Evolutionary conservation across 1,284 basidiomycete genomes (phyloP).

Genomic region (Agroathelia rolfsii): DNA sequence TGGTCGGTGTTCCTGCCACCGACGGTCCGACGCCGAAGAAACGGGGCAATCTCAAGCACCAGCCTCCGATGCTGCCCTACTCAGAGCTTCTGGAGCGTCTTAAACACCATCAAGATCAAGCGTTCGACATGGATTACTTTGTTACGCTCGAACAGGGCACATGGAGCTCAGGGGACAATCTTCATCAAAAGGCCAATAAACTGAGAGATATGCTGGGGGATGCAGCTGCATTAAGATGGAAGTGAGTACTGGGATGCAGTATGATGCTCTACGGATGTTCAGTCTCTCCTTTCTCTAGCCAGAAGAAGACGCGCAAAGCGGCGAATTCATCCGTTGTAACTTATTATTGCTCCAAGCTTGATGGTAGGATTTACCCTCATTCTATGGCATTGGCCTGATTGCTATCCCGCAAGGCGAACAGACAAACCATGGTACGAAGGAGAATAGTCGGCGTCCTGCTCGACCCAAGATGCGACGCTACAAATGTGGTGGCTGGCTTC

Average conservation of each 20-base stretch:
- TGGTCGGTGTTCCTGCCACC: neutral
- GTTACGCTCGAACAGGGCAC: constrained; percentile 21
- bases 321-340: constrained; percentile 24
- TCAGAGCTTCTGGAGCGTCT: neutral
- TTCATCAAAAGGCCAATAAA: constrained; percentile 24
- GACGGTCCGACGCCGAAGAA: neutral
- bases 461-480: constrained; percentile 19
- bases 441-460: neutral
- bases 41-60: neutral
- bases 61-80: neutral
- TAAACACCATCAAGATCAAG: constrained; percentile 1
- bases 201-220: constrained; percentile 23
- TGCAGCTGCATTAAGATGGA: constrained; percentile 25
- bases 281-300: constrained; percentile 10
- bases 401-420: no score
- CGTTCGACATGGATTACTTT: constrained; percentile 24
- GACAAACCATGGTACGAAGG: constrained; percentile 16
- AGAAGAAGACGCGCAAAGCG: constrained; percentile 24
- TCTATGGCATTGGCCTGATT: no score
- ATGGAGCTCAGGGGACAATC: constrained; percentile 21
- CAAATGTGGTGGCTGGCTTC: constrained; percentile 24
- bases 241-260: no score
- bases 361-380: no score
- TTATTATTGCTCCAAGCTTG: constrained; percentile 24
- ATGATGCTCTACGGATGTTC: neutral